Base-by-base conservation (phyloP, 495 filamentous ascomycete species). In the Aspergillus taichungensis region DNA sequence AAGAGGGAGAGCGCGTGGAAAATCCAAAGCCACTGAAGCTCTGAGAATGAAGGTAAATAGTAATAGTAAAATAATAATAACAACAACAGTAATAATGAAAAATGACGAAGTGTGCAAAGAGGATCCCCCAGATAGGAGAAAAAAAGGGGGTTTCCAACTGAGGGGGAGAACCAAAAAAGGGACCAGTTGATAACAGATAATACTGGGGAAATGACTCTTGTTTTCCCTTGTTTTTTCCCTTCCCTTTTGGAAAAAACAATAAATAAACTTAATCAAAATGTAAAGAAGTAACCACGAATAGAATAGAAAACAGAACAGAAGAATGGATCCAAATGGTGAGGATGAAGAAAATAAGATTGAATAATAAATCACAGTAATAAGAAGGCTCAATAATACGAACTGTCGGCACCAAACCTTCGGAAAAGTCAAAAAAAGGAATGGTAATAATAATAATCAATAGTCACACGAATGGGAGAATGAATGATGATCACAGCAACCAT, bases 81-180 rank as follows among this genome's bases (percentile, higher is more conserved):
- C 11, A 43, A 33, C 8, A 36, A 30, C 28, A 47, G 35, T 13
- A 42, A 6, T 11, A 47, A 47, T 31, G 33, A 35, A 37, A 29
- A 13, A 42, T 40, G 43, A 45, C 39, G 18, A 39, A 33, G 36
- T 38, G 14, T 14, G 18, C 35, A 54, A 45, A 53, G 49, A 52
- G 49, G 46, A 46, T 50, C 45, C 51, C 53, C 43, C 56, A 52
- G 45, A 58, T 50, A 50, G 54, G 38, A 60, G 53, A 55, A 50
- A 38, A 55, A 53, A 54, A 50, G 31, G 52, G 41, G 36, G 32
- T 30, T 46, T 14, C 70, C 42, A 66, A 68, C 61, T 40, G 42
- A 47, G 40, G 45, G 57, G 50, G 49, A 37, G 30, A 45, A 40
- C 38, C 50, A 45, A 37, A 34, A 37, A 55, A 46, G 36, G 13